Conservation (phyloP, 2,329 filamentous ascomycete species). For the Sordariomycetes sp. region DNA sequence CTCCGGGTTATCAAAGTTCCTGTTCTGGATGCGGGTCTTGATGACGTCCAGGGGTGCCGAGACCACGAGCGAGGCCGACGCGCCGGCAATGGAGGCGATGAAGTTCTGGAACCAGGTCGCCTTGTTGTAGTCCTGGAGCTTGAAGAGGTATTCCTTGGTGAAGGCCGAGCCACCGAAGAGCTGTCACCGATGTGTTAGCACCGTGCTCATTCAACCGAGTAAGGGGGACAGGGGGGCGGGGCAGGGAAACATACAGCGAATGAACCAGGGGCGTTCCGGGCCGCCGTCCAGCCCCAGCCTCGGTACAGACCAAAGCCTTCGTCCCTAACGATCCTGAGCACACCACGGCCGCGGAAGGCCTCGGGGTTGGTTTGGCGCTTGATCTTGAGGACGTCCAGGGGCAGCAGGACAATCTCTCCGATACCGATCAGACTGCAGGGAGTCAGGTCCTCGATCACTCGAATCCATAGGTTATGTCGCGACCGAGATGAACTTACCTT, state of each 20-base stretch:
- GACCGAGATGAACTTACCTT: constrained; percentile 41
- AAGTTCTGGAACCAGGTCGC: constrained; percentile 96
- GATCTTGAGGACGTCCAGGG: constrained; percentile 96
- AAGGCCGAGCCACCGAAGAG: constrained; percentile 96
- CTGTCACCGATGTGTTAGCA: constrained; percentile 29
- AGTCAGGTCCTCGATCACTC: not conserved
- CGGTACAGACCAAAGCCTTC: constrained; percentile 94
- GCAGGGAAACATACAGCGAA: constrained; percentile 57
- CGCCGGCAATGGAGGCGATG: constrained; percentile 87
- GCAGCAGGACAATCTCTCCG: constrained; percentile 90
- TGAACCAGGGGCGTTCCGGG: constrained; percentile 90
- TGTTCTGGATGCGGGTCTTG: constrained; percentile 97
- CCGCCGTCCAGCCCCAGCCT: constrained; percentile 95
- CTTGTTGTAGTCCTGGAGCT: constrained; percentile 87
- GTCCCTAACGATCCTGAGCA: constrained; percentile 81
- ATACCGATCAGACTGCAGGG: constrained; percentile 77
- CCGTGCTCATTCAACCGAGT: not conserved
- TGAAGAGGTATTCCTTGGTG: constrained; percentile 92
- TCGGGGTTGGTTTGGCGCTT: constrained; percentile 99
- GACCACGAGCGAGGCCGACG: constrained; percentile 87
- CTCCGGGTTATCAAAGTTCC: constrained; percentile 97
- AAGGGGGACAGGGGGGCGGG: not conserved
- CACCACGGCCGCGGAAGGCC: constrained; percentile 86
- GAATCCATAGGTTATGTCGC: not conserved
- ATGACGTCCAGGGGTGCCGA: constrained; percentile 96